Evolutionary conservation across 2,329 filamentous ascomycete species (phyloP).

Genomic region (Stagonosporopsis cucurbitacearum): DNA sequence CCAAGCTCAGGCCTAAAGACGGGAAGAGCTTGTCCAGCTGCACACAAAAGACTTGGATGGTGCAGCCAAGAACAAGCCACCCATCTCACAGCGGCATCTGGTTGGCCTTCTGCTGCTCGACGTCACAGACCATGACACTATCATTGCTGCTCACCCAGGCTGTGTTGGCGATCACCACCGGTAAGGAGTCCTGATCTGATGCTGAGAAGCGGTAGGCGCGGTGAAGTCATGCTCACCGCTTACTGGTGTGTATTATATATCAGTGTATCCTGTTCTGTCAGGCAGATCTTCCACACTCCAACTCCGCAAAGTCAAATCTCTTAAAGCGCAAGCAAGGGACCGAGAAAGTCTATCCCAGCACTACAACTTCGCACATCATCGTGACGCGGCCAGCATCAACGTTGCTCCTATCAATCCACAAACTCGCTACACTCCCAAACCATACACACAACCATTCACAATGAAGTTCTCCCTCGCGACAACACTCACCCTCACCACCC

Average conservation of each 20-base stretch:
- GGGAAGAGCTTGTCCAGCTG: slow-evolving; percentile 10
- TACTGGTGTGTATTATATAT: not conserved
- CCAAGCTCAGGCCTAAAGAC: slow-evolving; percentile 6
- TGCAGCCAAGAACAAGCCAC: slow-evolving; percentile 29
- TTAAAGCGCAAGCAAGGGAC: not conserved
- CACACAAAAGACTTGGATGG: slow-evolving; percentile 8
- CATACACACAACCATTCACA: not conserved
- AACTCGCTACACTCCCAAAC: not conserved
- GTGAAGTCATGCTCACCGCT: slow-evolving; percentile 12
- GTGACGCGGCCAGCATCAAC: not conserved
- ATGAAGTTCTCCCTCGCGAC: slow-evolving; percentile 36
- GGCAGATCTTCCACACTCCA: not conserved
- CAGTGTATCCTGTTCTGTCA: not conserved
- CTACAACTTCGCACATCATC: not conserved
- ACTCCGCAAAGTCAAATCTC: not conserved
- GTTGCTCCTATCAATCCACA: not conserved
- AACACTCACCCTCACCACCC: slow-evolving; percentile 28
- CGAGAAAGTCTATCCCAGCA: not conserved
- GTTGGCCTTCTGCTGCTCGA: slow-evolving; percentile 20
- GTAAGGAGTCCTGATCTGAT: slow-evolving; percentile 20
- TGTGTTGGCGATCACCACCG: slow-evolving; percentile 24
- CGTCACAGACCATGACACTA: slow-evolving; percentile 18
- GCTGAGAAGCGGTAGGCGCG: slow-evolving; percentile 3
- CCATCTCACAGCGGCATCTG: slow-evolving; percentile 9
- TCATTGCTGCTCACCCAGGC: slow-evolving; percentile 17